A percentile compares a stretch with the other conserved stretches of the same genome.
These are phyloP conservation scores for Taiozyma sp. DNA, from an alignment of 1,139 yeast genomes.

Conservation along the genomic window DNA sequence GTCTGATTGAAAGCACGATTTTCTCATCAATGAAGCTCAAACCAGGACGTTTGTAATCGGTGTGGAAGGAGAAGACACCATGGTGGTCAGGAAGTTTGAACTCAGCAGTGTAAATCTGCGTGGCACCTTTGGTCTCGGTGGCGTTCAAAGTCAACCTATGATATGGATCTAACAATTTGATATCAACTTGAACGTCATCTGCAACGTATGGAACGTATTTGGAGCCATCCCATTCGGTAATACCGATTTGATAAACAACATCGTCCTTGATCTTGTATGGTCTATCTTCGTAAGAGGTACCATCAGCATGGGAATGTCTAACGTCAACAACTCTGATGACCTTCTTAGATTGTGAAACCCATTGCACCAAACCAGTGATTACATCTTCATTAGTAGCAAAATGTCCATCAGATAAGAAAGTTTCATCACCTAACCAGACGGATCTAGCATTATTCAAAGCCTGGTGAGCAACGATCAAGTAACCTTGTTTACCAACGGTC, in stretches of 20 bases:
- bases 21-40: constrained; percentile 61
- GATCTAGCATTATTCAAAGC: constrained; percentile 76
- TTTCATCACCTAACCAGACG: constrained; percentile 71
- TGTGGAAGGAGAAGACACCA: constrained; percentile 88
- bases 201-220: constrained; percentile 67
- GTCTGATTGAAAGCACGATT: constrained; percentile 80
- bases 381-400: constrained; percentile 28
- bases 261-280: constrained; percentile 72
- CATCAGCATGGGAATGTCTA: constrained; percentile 41
- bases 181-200: constrained; percentile 71
- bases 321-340: constrained; percentile 56
- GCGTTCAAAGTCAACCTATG: constrained; percentile 64
- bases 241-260: constrained; percentile 49
- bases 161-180: constrained; percentile 93
- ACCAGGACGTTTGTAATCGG: constrained; percentile 81
- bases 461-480: constrained; percentile 77
- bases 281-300: constrained; percentile 39
- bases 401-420: constrained; percentile 39
- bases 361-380: constrained; percentile 51
- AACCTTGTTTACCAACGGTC: constrained; percentile 83
- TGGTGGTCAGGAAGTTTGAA: constrained; percentile 92
- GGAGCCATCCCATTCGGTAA: constrained; percentile 47
- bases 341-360: constrained; percentile 73
- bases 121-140: constrained; percentile 22
- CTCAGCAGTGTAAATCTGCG: constrained; percentile 44